Base-by-base conservation (phyloP, 2,329 filamentous ascomycete species). In the Aureobasidium subglaciale region DNA sequence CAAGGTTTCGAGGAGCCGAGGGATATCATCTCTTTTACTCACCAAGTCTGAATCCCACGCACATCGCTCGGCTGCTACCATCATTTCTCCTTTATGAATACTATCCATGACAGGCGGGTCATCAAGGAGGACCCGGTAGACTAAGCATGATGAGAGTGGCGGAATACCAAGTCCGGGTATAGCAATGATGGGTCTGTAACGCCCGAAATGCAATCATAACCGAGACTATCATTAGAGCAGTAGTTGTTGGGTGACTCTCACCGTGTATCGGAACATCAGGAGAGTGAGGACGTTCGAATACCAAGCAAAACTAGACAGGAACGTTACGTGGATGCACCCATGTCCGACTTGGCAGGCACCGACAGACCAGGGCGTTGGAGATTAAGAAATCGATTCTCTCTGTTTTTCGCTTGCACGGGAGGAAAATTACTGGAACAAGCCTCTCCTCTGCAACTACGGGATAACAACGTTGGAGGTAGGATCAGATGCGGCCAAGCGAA, bases 61-160 rank as follows among this genome's bases (percentile, higher is more conserved):
- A 2, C 25, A 15, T 16, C 20, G 16, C 10, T 20, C 13, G 20
- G 30, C 18, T 24, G 18, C 43, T 13, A 25, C 9, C 7, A 20
- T 48, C 43, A 35, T 48, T 24, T 48, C 43, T 48, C 43, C 43
- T 48, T 48, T 48, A 48, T 48, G 29, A 48, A 16, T 25, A 25
- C 30, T 24, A 18, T 10, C 4, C 5, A 24, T 48, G 43, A 48
- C 24, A 22, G 43, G 11, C 30, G 30, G 18, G 43, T n/a, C 13
- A 48, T 35, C 43, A 35, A 35, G 29, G 15, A 48, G 43, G 30
- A 25, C 11, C 43, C 43, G 43, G 43, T 48, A 48, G 30, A 25
- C 43, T 48, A 48, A 32, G 20, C 30, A 22, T 35, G 8, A 11
- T 25, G 43, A 34, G 20, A 6, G 13, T 35, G 13, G 30, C 30